Percentiles rank a stretch among this genome's conserved stretches.
Evolutionary conservation across 495 filamentous ascomycete genomes (phyloP).

Genomic region (Trichoderma parareesei): DNA sequence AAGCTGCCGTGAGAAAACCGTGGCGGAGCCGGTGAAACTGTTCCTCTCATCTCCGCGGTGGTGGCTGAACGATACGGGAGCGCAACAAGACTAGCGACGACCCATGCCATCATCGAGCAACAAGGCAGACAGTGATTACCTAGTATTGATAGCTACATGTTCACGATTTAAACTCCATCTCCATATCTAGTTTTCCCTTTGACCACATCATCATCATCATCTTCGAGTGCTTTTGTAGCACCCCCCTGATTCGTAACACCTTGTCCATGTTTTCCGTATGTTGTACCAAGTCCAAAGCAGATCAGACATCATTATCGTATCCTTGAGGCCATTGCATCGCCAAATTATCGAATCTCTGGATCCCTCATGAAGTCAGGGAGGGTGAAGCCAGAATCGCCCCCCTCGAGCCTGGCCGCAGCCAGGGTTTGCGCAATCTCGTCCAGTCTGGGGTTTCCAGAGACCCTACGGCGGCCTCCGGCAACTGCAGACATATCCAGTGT

Average conservation of each 20-base stretch:
- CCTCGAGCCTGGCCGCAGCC: constrained; percentile 13
- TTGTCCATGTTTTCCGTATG: background rate
- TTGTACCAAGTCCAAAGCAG: background rate
- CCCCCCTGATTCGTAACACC: background rate
- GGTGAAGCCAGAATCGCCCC: constrained; percentile 25
- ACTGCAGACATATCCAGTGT: constrained; percentile 17
- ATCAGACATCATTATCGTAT: background rate
- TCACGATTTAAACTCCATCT: background rate
- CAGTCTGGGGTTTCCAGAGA: constrained; percentile 15
- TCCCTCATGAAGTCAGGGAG: constrained; percentile 38
- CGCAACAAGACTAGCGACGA: no score
- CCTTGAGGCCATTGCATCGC: background rate
- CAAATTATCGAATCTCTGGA: constrained; percentile 29
- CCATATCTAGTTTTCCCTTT: background rate
- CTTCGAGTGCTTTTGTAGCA: background rate
- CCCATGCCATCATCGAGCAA: background rate
- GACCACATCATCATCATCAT: background rate
- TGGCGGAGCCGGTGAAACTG: no score
- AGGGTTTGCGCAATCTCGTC: constrained; percentile 27
- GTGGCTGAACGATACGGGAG: no score
- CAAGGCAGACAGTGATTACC: background rate
- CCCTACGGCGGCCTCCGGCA: background rate
- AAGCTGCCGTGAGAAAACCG: no score
- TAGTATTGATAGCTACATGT: background rate
- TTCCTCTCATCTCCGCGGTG: no score